Evolutionary conservation across 495 filamentous ascomycete genomes (phyloP).

Genomic region (Daldinia vernicosa): DNA sequence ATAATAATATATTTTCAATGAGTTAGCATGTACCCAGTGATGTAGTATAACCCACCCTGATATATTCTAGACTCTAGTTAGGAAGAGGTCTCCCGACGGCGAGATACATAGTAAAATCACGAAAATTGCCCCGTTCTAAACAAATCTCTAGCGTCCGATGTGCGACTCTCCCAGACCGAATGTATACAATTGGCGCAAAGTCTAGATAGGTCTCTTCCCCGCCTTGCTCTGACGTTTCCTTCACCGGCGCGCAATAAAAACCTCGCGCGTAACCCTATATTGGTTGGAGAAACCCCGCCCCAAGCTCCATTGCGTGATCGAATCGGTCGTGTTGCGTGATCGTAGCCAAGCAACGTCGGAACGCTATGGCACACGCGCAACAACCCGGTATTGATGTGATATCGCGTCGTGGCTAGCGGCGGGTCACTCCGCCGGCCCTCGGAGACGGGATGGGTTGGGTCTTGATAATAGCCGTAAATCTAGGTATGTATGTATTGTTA

Average conservation of each 20-base stretch:
- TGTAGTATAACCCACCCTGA: not conserved
- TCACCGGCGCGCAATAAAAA: conserved; percentile 14
- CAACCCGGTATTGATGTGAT: conserved; percentile 1
- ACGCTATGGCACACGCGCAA: conserved; percentile 4
- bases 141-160: not conserved
- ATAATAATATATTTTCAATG: not conserved
- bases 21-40: not conserved
- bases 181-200: too few relatives aligned
- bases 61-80: not conserved
- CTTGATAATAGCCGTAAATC: conserved; percentile 2
- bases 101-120: not conserved
- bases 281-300: conserved; percentile 22
- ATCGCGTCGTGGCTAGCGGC: conserved; percentile 6
- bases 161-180: not conserved
- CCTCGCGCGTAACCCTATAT: conserved; percentile 11
- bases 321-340: conserved; percentile 28
- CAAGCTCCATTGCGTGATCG: conserved; percentile 37
- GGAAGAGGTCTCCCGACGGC: not conserved
- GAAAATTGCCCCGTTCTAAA: not conserved
- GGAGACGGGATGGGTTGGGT: conserved; percentile 16
- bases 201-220: conserved; percentile 5
- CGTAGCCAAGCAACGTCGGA: conserved; percentile 12
- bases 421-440: conserved; percentile 24
- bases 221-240: conserved; percentile 8
- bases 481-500: too few relatives aligned